Base-by-base conservation (phyloP, 306 rosid species). In the Ormosia semicastrata region DNA sequence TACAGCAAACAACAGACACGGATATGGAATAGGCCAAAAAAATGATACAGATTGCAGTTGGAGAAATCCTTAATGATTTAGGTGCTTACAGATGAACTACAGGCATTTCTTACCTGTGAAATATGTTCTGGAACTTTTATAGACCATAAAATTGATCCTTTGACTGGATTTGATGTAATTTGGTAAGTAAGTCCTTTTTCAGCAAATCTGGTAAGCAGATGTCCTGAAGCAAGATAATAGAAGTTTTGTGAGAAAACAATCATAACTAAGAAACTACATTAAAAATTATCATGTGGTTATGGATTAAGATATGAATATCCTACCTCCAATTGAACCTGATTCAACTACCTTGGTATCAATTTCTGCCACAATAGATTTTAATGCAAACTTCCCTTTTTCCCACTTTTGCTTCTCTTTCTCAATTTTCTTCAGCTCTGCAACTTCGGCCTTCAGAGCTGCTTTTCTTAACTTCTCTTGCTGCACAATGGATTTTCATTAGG, bases 291-390 rank as follows among this genome's bases (percentile, higher is more conserved):
- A 83, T 2, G 40, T 36, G 34, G 57, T 66, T 66, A 63, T 39
- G 59, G 44, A 68, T 74, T 68, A 54, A 11, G 15, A 64, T 50
- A 37, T 77, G 39, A 75, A 67, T 36, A 88, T 65, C 81, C 66
- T 81, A 92, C 99, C 99, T 87, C 99, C 99, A 71, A 95, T 83
- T 71, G 94, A 89, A 41, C 97, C 98, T 73, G 87, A 82, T 84
- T 95, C 99, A 71, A 95, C 89, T 53, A 91, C 97, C 93, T 93
- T 95, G 2, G 87, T 41, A 86, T 95, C 98, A 77, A 95, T 88
- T 80, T 91, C 94, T 71, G 97, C 97, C 71, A 93, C 97, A 5
- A 95, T 88, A 41, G 97, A 90, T 82, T 95, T 92, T 18, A 87
- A 30, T 12, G 99, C 98, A 75, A 88, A 79, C 88, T 95, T 95